Percentiles rank a stretch among this genome's conserved stretches.
These are phyloP conservation scores for Microdochium trichocladiopsis DNA, from an alignment of 2,329 filamentous ascomycete species.

Conservation along the genomic window DNA sequence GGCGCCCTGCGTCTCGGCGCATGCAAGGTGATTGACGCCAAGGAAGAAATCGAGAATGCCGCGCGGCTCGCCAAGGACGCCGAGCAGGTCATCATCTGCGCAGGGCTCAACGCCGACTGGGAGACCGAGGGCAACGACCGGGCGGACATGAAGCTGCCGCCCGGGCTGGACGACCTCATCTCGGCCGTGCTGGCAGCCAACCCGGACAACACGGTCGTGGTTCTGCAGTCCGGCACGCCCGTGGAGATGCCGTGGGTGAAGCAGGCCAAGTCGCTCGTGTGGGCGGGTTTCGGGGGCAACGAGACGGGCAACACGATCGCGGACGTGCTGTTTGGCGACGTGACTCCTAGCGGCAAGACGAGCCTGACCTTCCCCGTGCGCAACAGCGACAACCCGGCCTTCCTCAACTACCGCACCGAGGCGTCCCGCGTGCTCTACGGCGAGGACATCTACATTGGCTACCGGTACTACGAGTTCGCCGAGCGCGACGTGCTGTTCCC, in stretches of 20 bases:
- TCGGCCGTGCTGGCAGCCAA: constrained; percentile 58
- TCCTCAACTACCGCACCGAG: constrained; percentile 67
- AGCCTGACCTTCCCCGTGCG: constrained; percentile 65
- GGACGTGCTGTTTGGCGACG: constrained; percentile 67
- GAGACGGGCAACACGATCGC: constrained; percentile 77
- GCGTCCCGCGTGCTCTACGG: constrained; percentile 67
- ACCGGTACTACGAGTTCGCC: constrained; percentile 72
- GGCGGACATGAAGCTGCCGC: constrained; percentile 70
- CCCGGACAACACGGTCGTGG: constrained; percentile 56
- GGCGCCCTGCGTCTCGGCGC: constrained; percentile 58
- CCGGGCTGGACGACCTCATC: constrained; percentile 64
- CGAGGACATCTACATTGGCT: constrained; percentile 76
- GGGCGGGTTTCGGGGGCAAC: constrained; percentile 85
- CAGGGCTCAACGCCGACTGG: constrained; percentile 75
- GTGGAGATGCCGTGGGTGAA: constrained; percentile 64
- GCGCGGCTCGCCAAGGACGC: constrained; percentile 60
- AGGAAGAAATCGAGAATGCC: constrained; percentile 57
- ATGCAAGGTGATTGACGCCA: constrained; percentile 47
- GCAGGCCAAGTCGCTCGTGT: constrained; percentile 51
- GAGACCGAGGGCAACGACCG: constrained; percentile 75
- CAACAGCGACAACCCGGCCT: constrained; percentile 56
- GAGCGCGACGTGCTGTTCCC: constrained; percentile 60
- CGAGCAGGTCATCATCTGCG: constrained; percentile 73
- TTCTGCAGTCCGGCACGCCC: constrained; percentile 73
- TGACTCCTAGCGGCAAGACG: constrained; percentile 67